A percentile compares a stretch with the other conserved stretches of the same genome.
phyloP scores from a whole-genome alignment of 1,284 basidiomycete genomes.

The Trametes polyzona region DNA sequence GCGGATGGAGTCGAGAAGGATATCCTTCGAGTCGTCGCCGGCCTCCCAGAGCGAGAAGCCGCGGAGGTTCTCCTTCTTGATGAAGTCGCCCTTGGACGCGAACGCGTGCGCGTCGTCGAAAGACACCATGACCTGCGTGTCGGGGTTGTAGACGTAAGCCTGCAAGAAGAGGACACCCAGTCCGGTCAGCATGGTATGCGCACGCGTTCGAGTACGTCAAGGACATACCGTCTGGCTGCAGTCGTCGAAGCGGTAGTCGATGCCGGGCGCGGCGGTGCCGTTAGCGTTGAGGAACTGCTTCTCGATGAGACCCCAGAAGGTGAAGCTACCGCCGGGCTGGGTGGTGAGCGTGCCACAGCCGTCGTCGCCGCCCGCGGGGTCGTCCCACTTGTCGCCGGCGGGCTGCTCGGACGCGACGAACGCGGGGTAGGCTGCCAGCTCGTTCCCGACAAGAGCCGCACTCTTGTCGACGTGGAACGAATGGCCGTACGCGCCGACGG shows the following conservation, averaged over 20 bases:
- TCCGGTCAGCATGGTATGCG: not conserved
- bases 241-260: slow-evolving; percentile 57
- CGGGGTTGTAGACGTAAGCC: slow-evolving; percentile 67
- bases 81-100: slow-evolving; percentile 61
- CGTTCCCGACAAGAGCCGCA: slow-evolving; percentile 43
- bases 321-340: slow-evolving; percentile 52
- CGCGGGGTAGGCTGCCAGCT: slow-evolving; percentile 47
- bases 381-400: slow-evolving; percentile 61
- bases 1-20: slow-evolving; percentile 59
- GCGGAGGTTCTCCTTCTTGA: slow-evolving; percentile 51
- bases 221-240: slow-evolving; percentile 70
- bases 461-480: slow-evolving; percentile 52
- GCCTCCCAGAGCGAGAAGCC: slow-evolving; percentile 72
- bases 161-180: slow-evolving; percentile 32
- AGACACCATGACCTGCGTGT: slow-evolving; percentile 56
- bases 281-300: slow-evolving; percentile 55
- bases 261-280: slow-evolving; percentile 53
- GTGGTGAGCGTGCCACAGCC: slow-evolving; percentile 50
- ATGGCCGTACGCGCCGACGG: slow-evolving; percentile 80
- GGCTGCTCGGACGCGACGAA: slow-evolving; percentile 51
- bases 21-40: slow-evolving; percentile 60
- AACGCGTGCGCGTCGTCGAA: slow-evolving; percentile 66
- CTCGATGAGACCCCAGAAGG: slow-evolving; percentile 63
- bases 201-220: not conserved
- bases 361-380: slow-evolving; percentile 48